Evolutionary conservation across 1,139 yeast species (phyloP).

Genomic region (Debaryomyces coudertii): DNA sequence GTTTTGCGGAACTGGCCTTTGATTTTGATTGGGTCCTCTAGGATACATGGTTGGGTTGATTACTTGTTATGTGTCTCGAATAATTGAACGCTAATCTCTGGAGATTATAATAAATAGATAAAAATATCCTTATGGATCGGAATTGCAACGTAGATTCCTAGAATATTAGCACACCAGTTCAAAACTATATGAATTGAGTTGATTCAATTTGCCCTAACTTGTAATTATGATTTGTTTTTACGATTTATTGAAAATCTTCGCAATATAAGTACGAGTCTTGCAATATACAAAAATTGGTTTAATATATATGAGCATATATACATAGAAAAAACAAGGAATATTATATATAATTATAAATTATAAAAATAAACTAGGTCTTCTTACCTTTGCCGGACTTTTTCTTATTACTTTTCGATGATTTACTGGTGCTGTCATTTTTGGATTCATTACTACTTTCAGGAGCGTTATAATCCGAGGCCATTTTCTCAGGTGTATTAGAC

Average conservation of each 20-base stretch:
- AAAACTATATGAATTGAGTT: background rate
- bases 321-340: background rate
- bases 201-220: background rate
- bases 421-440: background rate
- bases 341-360: background rate
- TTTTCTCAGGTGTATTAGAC: background rate
- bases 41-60: constrained; percentile 12
- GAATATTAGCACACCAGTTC: background rate
- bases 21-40: constrained; percentile 12
- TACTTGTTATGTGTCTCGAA: background rate
- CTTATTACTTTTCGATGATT: background rate
- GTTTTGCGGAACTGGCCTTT: constrained; percentile 4
- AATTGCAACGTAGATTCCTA: background rate
- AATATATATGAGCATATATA: background rate
- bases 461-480: background rate
- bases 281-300: background rate
- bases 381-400: constrained; percentile 8
- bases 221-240: background rate
- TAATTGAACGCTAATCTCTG: background rate
- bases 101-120: background rate
- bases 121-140: background rate
- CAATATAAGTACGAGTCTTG: background rate
- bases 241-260: constrained; percentile 2
- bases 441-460: background rate
- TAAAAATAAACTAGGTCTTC: constrained; percentile 1